Base-by-base conservation (phyloP, 2,329 filamentous ascomycete species). In the Colletotrichum agaves region DNA sequence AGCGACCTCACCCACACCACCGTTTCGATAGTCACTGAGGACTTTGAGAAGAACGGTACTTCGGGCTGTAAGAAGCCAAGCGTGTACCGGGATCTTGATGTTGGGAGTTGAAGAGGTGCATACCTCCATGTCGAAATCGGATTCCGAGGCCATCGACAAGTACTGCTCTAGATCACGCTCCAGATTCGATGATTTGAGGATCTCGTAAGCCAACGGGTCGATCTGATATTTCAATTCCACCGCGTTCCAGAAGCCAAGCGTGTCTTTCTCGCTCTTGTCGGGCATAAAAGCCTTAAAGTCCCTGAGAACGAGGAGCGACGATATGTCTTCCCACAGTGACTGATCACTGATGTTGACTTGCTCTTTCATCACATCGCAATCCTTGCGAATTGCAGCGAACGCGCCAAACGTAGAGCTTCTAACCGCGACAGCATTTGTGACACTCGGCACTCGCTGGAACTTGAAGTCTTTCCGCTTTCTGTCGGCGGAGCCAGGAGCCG, bases 371-470 rank as follows among this genome's bases (percentile, higher is more conserved):
- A 97, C 89, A 74, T 94, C 90, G 70, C 90, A 93, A 73, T 98
- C 94, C 74, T 91, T 91, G 52, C 96, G 89, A 50, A 97, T 87
- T 3, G 93, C 94, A 37, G 93, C 92, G 81, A 95, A 98, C 0
- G 95, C 93, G 4, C 96, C 96, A 78, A 93, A 97, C 0, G 91
- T 88, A 37, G 96, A 98, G 72, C 94, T 95, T 71, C 94, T 87
- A 7, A 98, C 94, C 3, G 90, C 90, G 35, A 91, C 86, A 13
- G 97, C 93, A 39, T 94, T 90, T 2, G 93, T 97, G 63, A 99
- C 87, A 46, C 92, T 94, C 1, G 96, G 91, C 8, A 99, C 89
- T 64, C 96, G 90, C 73, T 95, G 90, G 72, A 98, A 99, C 76
- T 99, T 99, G 83, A 97, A 97, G 75, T 97, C 94, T 72, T 97